phyloP scores from a whole-genome alignment of 2,329 filamentous ascomycete species.

The Cladophialophora chaetospira region DNA sequence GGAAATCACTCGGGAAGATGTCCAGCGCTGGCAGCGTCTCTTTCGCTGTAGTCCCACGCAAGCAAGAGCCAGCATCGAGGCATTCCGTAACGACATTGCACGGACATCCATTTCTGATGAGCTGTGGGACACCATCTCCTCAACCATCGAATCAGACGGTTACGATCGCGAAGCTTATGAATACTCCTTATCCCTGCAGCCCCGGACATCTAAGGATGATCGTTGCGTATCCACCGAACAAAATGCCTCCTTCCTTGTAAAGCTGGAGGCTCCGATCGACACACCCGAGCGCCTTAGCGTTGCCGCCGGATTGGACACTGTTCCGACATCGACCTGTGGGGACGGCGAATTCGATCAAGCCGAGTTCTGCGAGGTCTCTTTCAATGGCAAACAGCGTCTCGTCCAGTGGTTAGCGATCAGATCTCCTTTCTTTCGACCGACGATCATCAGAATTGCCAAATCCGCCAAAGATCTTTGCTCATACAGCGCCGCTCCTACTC shows the following conservation, averaged over 20 bases:
- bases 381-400: slow-evolving; percentile 18
- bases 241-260: not conserved
- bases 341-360: not conserved
- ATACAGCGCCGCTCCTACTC: slow-evolving; percentile 30
- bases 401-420: slow-evolving; percentile 27
- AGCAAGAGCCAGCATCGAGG: slow-evolving; percentile 38
- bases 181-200: slow-evolving; percentile 9
- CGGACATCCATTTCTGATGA: slow-evolving; percentile 40
- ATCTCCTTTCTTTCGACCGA: slow-evolving; percentile 30
- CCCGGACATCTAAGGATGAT: not conserved
- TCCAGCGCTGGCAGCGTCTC: slow-evolving; percentile 39
- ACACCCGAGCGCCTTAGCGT: not conserved
- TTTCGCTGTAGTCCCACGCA: slow-evolving; percentile 39
- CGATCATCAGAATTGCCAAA: slow-evolving; percentile 34
- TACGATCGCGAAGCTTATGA: slow-evolving; percentile 45
- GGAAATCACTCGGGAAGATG: slow-evolving; percentile 1
- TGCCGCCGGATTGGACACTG: not conserved
- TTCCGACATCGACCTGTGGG: not conserved
- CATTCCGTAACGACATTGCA: slow-evolving; percentile 39
- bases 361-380: slow-evolving; percentile 36
- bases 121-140: slow-evolving; percentile 40
- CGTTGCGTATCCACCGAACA: not conserved
- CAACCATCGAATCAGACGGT: slow-evolving; percentile 38
- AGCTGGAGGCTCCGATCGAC: not conserved
- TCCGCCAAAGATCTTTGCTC: slow-evolving; percentile 36